phyloP scores from a whole-genome alignment of 305 asterid genomes.

The Andrographis paniculata region DNA sequence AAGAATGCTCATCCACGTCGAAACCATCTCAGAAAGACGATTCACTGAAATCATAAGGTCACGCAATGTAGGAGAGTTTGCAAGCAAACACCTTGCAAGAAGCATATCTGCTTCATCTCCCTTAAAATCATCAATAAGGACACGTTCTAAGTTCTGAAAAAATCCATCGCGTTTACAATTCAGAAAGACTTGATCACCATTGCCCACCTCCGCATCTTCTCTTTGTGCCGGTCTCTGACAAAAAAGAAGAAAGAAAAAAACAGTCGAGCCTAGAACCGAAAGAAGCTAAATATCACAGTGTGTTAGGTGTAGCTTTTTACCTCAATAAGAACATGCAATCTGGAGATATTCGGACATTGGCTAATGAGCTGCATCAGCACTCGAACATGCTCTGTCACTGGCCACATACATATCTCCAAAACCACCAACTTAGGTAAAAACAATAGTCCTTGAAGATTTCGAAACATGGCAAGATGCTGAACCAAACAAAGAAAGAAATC shows the following conservation, averaged over 20 bases:
- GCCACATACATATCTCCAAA: slow-evolving; percentile 7
- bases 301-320: slow-evolving; percentile 1
- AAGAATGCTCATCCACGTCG: no score
- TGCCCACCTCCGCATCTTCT: not conserved
- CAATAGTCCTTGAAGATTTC: slow-evolving; percentile 10
- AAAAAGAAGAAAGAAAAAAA: not conserved
- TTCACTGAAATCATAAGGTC: no score
- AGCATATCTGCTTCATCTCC: slow-evolving; percentile 14
- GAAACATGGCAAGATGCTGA: slow-evolving; percentile 16
- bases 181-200: not conserved
- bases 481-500: slow-evolving; percentile 3
- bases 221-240: slow-evolving; percentile 1
- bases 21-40: no score
- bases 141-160: not conserved
- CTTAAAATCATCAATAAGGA: slow-evolving; percentile 11
- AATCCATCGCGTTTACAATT: not conserved
- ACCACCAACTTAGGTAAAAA: not conserved
- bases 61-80: no score
- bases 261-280: not conserved
- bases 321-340: slow-evolving; percentile 1
- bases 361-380: slow-evolving; percentile 7
- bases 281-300: not conserved
- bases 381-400: slow-evolving; percentile 1
- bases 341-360: slow-evolving; percentile 13
- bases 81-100: slow-evolving; percentile 17